Conservation (phyloP, 75 land plant genomes). For the Isoetes taiwanensis region DNA sequence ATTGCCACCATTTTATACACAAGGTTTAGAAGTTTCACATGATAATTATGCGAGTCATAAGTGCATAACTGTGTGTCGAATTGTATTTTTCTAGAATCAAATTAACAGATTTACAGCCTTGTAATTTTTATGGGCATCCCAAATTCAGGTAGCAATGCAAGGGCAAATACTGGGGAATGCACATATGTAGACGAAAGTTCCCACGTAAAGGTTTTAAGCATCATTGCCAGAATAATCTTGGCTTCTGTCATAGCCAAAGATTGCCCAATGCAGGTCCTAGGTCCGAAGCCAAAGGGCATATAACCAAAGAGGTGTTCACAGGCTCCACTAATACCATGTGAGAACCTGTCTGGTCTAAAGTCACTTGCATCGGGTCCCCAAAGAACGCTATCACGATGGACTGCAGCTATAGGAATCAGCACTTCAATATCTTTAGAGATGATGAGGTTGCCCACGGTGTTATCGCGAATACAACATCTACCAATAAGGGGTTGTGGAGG, state of each 20-base stretch:
- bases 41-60: too few relatives aligned
- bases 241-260: conserved; percentile 38
- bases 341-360: conserved; percentile 52
- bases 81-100: too few relatives aligned
- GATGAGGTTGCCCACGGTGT: conserved; percentile 13
- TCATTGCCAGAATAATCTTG: conserved; percentile 29
- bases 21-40: too few relatives aligned
- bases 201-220: conserved; percentile 40
- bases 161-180: conserved; percentile 31
- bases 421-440: conserved; percentile 26
- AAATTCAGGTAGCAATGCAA: conserved; percentile 43
- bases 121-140: conserved; percentile 41
- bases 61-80: too few relatives aligned
- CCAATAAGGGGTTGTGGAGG: conserved; percentile 35
- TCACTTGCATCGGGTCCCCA: conserved; percentile 45
- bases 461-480: conserved; percentile 19
- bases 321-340: conserved; percentile 40
- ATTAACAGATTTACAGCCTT: conserved; percentile 15
- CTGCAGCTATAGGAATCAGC: conserved; percentile 17
- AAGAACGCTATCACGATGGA: conserved; percentile 22
- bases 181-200: conserved; percentile 34
- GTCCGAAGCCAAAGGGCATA: conserved; percentile 49
- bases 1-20: too few relatives aligned
- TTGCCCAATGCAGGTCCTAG: conserved; percentile 51
- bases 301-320: conserved; percentile 33